phyloP scores from a whole-genome alignment of 306 rosid species.

The Casuarina cunninghamiana region DNA sequence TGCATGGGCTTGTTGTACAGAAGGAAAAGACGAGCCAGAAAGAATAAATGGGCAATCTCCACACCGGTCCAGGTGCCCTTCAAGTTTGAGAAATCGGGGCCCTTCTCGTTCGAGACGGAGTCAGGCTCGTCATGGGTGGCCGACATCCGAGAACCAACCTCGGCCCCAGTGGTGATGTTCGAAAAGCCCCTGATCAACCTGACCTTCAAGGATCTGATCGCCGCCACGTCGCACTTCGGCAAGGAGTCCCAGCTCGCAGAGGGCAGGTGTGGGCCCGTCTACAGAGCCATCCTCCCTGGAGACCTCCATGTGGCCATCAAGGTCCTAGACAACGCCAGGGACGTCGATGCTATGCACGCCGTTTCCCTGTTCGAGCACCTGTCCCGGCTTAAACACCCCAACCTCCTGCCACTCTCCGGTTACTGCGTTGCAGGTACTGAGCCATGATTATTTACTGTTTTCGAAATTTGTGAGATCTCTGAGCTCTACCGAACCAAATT shows the following conservation, averaged over 20 bases:
- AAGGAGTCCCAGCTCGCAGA: constrained; percentile 86
- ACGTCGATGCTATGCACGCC: constrained; percentile 51
- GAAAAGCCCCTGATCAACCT: constrained; percentile 92
- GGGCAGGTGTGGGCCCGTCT: constrained; percentile 94
- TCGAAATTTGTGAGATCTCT: neutral
- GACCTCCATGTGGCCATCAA: constrained; percentile 96
- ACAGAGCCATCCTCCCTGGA: constrained; percentile 77
- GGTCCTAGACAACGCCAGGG: constrained; percentile 73
- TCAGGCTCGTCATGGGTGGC: constrained; percentile 93
- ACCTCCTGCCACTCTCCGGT: constrained; percentile 82
- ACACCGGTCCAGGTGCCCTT: constrained; percentile 55
- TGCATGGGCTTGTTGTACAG: constrained; percentile 34
- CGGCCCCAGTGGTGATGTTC: constrained; percentile 83
- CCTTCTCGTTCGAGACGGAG: constrained; percentile 84
- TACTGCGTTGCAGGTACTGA: constrained; percentile 88
- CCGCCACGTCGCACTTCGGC: constrained; percentile 95
- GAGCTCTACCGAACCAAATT: constrained; percentile 26
- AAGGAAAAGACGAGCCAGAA: constrained; percentile 40
- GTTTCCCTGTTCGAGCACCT: constrained; percentile 60
- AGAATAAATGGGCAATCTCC: constrained; percentile 91
- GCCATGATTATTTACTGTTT: neutral
- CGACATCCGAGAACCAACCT: constrained; percentile 77
- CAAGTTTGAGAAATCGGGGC: constrained; percentile 82
- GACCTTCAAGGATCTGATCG: constrained; percentile 77
- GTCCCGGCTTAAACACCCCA: constrained; percentile 73